Evolutionary conservation across 2,329 filamentous ascomycete genomes (phyloP).

Genomic region (Colletotrichum siamense): DNA sequence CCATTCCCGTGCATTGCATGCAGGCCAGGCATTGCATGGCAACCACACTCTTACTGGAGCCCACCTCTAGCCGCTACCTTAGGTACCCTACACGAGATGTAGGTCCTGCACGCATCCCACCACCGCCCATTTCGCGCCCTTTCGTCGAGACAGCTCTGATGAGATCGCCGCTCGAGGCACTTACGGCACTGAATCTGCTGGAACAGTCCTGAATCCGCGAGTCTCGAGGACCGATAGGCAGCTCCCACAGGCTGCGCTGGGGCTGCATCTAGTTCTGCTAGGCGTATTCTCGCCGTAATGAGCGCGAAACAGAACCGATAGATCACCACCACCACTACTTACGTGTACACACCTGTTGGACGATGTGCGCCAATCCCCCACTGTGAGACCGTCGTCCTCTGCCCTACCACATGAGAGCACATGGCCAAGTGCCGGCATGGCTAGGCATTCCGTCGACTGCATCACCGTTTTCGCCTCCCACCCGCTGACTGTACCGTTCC

Average conservation of each 20-base stretch:
- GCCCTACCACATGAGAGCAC: constrained; percentile 4
- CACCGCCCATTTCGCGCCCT: background rate
- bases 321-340: background rate
- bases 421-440: constrained; percentile 22
- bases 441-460: background rate
- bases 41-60: background rate
- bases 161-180: background rate
- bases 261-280: background rate
- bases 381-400: background rate
- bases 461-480: background rate
- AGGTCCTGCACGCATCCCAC: background rate
- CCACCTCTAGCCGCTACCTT: background rate
- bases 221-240: background rate
- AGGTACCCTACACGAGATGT: background rate
- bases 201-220: background rate
- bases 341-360: background rate
- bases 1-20: constrained; percentile 19
- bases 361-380: background rate
- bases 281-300: background rate
- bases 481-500: background rate
- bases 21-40: constrained; percentile 2
- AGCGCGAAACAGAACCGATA: background rate
- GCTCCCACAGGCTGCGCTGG: background rate
- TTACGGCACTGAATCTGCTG: background rate
- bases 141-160: background rate